These are phyloP conservation scores for Firmiana major DNA, from an alignment of 345 rosid species.

Conservation along the genomic window DNA sequence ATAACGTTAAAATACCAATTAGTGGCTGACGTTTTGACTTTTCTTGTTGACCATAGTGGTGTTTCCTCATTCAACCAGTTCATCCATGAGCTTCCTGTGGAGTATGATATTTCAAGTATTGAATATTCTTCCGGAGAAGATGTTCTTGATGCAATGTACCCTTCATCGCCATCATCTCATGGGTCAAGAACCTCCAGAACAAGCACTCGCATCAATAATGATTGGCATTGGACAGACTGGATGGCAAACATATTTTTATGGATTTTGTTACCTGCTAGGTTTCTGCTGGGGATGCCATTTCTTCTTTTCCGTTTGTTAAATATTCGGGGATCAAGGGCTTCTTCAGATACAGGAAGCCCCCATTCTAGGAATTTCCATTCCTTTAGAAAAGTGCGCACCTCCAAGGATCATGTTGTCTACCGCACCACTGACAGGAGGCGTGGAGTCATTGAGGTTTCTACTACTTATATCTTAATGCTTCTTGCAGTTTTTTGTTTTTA, in stretches of 20 bases:
- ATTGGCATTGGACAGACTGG: slow-evolving; percentile 50
- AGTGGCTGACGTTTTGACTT: neutral
- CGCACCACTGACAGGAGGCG: slow-evolving; percentile 86
- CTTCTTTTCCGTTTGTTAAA: slow-evolving; percentile 35
- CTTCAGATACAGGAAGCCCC: slow-evolving; percentile 30
- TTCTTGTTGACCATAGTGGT: slow-evolving; percentile 47
- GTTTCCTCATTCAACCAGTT: slow-evolving; percentile 94
- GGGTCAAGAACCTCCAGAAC: slow-evolving; percentile 64
- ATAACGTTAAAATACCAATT: neutral
- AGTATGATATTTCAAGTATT: slow-evolving; percentile 66
- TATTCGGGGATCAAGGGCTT: slow-evolving; percentile 30
- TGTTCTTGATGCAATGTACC: slow-evolving; percentile 48
- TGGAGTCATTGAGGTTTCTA: slow-evolving; percentile 89
- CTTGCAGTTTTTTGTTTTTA: slow-evolving; percentile 4
- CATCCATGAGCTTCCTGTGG: slow-evolving; percentile 78
- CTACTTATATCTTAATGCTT: neutral
- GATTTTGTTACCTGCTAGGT: slow-evolving; percentile 58
- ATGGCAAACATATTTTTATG: slow-evolving; percentile 45
- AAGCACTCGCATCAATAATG: slow-evolving; percentile 35
- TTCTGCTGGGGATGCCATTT: slow-evolving; percentile 51
- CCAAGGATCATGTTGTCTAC: slow-evolving; percentile 66
- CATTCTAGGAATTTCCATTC: slow-evolving; percentile 33
- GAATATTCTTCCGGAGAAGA: slow-evolving; percentile 86
- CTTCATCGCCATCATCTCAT: slow-evolving; percentile 70
- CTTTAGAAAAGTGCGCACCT: slow-evolving; percentile 37